phyloP scores from a whole-genome alignment of 805 yeast species.

The Wickerhamiella nectarea region DNA sequence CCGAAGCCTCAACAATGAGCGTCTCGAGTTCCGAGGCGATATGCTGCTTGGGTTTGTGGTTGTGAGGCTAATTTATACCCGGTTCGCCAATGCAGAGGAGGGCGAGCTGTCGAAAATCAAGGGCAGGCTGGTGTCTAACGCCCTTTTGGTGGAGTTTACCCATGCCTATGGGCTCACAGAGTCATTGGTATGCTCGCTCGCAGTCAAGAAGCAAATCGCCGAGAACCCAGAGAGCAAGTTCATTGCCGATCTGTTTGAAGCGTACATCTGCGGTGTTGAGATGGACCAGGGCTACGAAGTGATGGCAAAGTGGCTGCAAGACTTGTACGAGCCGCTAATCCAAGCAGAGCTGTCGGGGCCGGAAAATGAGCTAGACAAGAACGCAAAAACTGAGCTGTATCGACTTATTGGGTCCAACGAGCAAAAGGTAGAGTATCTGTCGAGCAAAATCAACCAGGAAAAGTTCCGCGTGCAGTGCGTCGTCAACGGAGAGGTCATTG shows the following conservation, averaged over 20 bases:
- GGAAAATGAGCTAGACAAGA: conserved; percentile 33
- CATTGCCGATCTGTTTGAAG: conserved; percentile 84
- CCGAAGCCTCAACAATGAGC: conserved; percentile 48
- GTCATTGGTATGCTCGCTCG: not conserved
- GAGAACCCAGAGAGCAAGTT: conserved; percentile 34
- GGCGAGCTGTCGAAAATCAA: conserved; percentile 68
- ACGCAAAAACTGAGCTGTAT: conserved; percentile 69
- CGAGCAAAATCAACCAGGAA: conserved; percentile 33
- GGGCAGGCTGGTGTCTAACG: conserved; percentile 58
- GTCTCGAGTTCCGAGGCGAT: conserved; percentile 85
- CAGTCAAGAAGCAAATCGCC: not conserved
- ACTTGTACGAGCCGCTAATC: conserved; percentile 23
- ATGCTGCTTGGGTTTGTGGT: conserved; percentile 63
- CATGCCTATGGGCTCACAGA: conserved; percentile 34
- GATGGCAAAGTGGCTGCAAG: conserved; percentile 24
- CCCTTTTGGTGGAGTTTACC: conserved; percentile 57
- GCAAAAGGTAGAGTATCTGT: conserved; percentile 45
- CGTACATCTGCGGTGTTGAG: conserved; percentile 74
- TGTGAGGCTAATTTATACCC: conserved; percentile 49
- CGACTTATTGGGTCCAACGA: conserved; percentile 59
- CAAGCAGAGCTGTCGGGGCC: conserved; percentile 4
- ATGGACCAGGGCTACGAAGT: conserved; percentile 19
- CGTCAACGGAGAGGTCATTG: conserved; percentile 51
- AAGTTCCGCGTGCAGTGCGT: conserved; percentile 48
- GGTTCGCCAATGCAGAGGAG: conserved; percentile 60